Conservation (phyloP, 306 rosid species). For the Vigna unguiculata region DNA sequence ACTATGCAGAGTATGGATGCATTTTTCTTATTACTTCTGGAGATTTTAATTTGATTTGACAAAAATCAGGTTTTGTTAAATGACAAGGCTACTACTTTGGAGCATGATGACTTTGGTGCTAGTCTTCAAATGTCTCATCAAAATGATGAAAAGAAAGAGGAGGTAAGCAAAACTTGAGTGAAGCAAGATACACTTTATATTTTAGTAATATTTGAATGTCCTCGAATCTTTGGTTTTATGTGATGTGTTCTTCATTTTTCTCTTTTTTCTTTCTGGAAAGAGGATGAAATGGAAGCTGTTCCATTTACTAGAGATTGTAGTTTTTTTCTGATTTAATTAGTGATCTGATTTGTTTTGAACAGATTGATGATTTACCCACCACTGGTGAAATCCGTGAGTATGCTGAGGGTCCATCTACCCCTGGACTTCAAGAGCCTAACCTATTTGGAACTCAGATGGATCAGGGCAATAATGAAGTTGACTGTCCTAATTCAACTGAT, state of each 20-base stretch:
- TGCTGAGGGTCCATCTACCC: slow-evolving; percentile 75
- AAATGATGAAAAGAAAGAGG: slow-evolving; percentile 61
- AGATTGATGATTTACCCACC: slow-evolving; percentile 58
- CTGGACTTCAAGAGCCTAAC: slow-evolving; percentile 71
- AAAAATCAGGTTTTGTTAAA: slow-evolving; percentile 72
- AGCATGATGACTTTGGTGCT: slow-evolving; percentile 57
- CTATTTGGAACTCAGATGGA: slow-evolving; percentile 59
- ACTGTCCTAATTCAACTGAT: slow-evolving; percentile 57
- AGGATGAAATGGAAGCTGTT: slow-evolving; percentile 35
- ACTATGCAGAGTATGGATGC: not conserved
- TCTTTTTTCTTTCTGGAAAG: slow-evolving; percentile 12
- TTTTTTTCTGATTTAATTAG: slow-evolving; percentile 34
- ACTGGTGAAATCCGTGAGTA: slow-evolving; percentile 51
- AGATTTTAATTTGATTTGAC: slow-evolving; percentile 38
- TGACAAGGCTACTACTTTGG: slow-evolving; percentile 65
- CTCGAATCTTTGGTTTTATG: slow-evolving; percentile 22
- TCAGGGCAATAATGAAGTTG: slow-evolving; percentile 66
- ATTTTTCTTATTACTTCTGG: slow-evolving; percentile 37
- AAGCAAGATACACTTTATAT: slow-evolving; percentile 49
- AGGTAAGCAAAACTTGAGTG: slow-evolving; percentile 51
- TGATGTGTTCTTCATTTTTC: not conserved
- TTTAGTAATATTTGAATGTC: slow-evolving; percentile 25
- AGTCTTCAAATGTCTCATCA: slow-evolving; percentile 54
- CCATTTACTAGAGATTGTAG: slow-evolving; percentile 2
- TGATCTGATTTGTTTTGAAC: slow-evolving; percentile 46